Base-by-base conservation (phyloP, 306 rosid genomes). In the Prunus mongolica region DNA sequence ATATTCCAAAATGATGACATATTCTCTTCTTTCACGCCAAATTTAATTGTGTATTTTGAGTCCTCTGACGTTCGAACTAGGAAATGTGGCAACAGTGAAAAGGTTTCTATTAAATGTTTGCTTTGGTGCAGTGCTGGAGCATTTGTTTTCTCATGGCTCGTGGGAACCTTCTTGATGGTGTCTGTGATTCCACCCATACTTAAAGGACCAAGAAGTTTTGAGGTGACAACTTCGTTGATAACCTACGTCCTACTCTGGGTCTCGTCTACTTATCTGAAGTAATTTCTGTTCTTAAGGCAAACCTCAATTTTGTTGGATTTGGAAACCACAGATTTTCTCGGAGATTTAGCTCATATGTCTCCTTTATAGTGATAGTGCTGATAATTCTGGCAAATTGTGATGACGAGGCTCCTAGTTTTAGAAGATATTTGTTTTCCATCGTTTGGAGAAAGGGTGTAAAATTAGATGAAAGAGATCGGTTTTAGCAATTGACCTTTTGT, bases 121-220 rank as follows among this genome's bases (percentile, higher is more conserved):
- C 19, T 75, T 64, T 86, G 81, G 15, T 89, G 88, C 93, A 95
- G 98, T 84, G 90, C 75, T 80, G 98, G 93, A 74, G 86, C 97
- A 27, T 95, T 95, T 78, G 81, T 83, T 46, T 3, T 89, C 61
- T 89, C 98, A 13, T 95, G 98, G 98, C 91, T 95, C 67, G 60
- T 95, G 88, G 98, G 97, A 86, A 95, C 98, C 63, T 90, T 95
- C 85, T 88, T 95, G 91, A 92, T 95, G 98, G 98, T 95, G 68
- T 86, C 97, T 64, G 90, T 95, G 74, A 92, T 95, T 79, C 97
- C 97, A 61, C 93, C 98, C 19, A 69, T 90, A 67, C 87, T 95
- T 2, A 95, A 89, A 83, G 98, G 98, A 78, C 84, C 71, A 63
- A 90, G 93, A 79, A 87, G 93, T 78, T 95, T 95, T 84, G 98